phyloP scores from a whole-genome alignment of 306 rosid genomes.

The Fagus crenata region DNA sequence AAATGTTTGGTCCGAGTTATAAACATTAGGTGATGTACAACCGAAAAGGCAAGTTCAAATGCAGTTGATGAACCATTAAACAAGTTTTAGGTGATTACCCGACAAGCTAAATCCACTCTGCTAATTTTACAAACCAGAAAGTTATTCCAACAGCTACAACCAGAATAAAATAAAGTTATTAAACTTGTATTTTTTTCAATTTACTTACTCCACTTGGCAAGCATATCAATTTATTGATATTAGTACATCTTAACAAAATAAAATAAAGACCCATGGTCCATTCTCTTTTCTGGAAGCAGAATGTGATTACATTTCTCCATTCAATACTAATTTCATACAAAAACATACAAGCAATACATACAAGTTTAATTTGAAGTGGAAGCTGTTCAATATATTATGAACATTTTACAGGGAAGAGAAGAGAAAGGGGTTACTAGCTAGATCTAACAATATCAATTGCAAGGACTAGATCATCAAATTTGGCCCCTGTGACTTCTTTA shows the following conservation, averaged over 20 bases:
- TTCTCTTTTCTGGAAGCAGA: not conserved
- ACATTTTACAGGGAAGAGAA: constrained; percentile 12
- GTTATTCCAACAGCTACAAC: too few relatives aligned
- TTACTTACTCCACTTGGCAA: too few relatives aligned
- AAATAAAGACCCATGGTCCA: not conserved
- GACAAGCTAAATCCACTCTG: too few relatives aligned
- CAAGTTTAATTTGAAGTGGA: constrained; percentile 23
- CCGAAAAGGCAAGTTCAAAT: too few relatives aligned
- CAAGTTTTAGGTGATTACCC: too few relatives aligned
- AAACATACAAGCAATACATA: constrained; percentile 21
- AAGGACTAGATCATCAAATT: constrained; percentile 72
- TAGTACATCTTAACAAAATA: not conserved
- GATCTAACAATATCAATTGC: constrained; percentile 78
- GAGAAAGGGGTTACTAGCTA: constrained; percentile 34
- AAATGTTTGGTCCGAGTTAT: too few relatives aligned
- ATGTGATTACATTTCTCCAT: not conserved
- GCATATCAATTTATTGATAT: not conserved
- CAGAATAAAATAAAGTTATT: too few relatives aligned
- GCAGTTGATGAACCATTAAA: too few relatives aligned
- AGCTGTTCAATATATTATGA: constrained; percentile 18
- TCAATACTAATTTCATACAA: constrained; percentile 5
- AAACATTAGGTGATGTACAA: too few relatives aligned
- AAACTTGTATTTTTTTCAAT: too few relatives aligned
- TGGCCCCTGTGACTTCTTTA: constrained; percentile 90
- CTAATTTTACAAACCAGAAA: too few relatives aligned